These are phyloP conservation scores for Medicago ruthenica DNA, from an alignment of 306 rosid genomes.

Conservation along the genomic window DNA sequence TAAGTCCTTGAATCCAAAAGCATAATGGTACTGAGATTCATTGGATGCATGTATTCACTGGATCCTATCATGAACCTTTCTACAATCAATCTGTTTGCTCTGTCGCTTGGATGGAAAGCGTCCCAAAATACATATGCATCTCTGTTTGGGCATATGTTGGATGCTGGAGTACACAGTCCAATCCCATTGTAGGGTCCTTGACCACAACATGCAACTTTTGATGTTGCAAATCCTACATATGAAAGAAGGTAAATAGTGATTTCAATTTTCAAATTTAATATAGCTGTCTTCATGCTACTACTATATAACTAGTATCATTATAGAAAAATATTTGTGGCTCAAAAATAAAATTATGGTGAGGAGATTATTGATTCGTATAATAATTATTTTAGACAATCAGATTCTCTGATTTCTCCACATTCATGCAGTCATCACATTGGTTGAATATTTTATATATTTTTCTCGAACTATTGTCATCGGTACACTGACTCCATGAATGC, in stretches of 20 bases:
- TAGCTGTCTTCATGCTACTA: too few relatives aligned
- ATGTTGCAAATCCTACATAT: constrained; percentile 55
- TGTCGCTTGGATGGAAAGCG: constrained; percentile 60
- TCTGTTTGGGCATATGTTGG: constrained; percentile 60
- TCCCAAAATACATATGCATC: constrained; percentile 57
- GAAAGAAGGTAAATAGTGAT: neutral
- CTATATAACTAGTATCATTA: too few relatives aligned
- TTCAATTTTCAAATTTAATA: neutral
- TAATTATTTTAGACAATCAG: too few relatives aligned
- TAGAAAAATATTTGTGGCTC: too few relatives aligned
- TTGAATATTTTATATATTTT: too few relatives aligned
- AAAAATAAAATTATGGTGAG: too few relatives aligned
- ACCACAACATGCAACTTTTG: constrained; percentile 66
- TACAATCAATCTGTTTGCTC: constrained; percentile 54
- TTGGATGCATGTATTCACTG: constrained; percentile 53
- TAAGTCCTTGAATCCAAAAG: constrained; percentile 51
- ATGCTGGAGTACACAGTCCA: constrained; percentile 53
- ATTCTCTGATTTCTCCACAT: too few relatives aligned
- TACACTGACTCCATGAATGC: too few relatives aligned
- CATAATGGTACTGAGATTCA: constrained; percentile 60
- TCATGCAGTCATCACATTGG: neutral
- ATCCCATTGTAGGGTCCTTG: constrained; percentile 64
- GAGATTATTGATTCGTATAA: too few relatives aligned
- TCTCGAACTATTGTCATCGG: too few relatives aligned
- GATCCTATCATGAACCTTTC: constrained; percentile 55